Conservation (phyloP, 495 filamentous ascomycete genomes). For the Bacidia rubella region DNA sequence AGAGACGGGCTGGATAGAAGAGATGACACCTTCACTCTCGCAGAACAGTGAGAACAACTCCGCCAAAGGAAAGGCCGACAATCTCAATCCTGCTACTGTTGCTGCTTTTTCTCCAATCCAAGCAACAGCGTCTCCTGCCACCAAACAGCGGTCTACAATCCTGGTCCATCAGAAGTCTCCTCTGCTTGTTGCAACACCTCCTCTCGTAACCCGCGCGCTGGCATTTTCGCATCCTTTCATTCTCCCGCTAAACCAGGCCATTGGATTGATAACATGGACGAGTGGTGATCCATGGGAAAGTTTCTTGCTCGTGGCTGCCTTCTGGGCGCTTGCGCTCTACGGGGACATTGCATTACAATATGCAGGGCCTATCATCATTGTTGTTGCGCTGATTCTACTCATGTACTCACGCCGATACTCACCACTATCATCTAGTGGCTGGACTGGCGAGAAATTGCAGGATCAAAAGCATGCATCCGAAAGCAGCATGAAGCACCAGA, state of each 20-base stretch:
- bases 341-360: slow-evolving; percentile 66
- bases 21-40: slow-evolving; percentile 19
- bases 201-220: slow-evolving; percentile 79
- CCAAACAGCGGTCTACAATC: slow-evolving; percentile 72
- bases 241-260: slow-evolving; percentile 67
- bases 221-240: slow-evolving; percentile 92
- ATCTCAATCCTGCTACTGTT: slow-evolving; percentile 56
- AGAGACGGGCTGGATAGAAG: slow-evolving; percentile 51
- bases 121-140: slow-evolving; percentile 45
- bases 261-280: slow-evolving; percentile 83
- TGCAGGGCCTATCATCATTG: slow-evolving; percentile 71
- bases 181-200: slow-evolving; percentile 81
- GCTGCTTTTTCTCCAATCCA: slow-evolving; percentile 77
- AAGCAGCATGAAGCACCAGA: slow-evolving; percentile 51
- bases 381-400: slow-evolving; percentile 64
- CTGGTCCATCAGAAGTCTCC: slow-evolving; percentile 95
- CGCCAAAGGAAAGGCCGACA: slow-evolving; percentile 24
- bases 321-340: slow-evolving; percentile 78
- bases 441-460: slow-evolving; percentile 45
- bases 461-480: slow-evolving; percentile 39
- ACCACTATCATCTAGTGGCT: slow-evolving; percentile 73
- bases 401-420: slow-evolving; percentile 91
- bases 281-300: slow-evolving; percentile 90
- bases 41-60: slow-evolving; percentile 26
- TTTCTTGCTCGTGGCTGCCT: slow-evolving; percentile 71